Evolutionary conservation across 768 basidiomycete species (phyloP).

Genomic region (Phaeotremella fagi): DNA sequence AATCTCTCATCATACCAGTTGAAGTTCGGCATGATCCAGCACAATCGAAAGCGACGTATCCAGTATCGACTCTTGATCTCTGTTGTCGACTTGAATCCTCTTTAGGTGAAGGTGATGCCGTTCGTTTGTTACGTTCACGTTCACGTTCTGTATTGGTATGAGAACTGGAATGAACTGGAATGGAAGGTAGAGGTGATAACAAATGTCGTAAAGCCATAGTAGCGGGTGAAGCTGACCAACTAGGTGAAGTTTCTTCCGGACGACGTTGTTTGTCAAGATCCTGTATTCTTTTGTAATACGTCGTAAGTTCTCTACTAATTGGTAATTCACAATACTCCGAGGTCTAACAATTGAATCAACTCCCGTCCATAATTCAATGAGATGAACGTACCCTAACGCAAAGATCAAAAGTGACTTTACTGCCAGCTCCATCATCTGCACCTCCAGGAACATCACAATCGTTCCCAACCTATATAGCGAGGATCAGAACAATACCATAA

Average conservation of each 20-base stretch:
- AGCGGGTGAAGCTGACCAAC: conserved; percentile 31
- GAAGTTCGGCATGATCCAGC: conserved; percentile 34
- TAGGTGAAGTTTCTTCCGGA: neutral
- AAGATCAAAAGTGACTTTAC: conserved; percentile 26
- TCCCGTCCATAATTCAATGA: neutral
- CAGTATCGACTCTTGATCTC: neutral
- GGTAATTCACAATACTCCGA: conserved; percentile 38
- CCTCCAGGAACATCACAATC: conserved; percentile 36
- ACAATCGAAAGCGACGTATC: conserved; percentile 28
- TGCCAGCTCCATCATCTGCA: conserved; percentile 19
- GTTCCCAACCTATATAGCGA: conserved; percentile 17
- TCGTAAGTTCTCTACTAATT: conserved; percentile 2
- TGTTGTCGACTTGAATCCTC: neutral
- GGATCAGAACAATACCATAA: neutral
- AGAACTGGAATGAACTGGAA: conserved; percentile 7
- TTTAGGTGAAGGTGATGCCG: conserved; percentile 13
- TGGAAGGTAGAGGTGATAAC: conserved; percentile 18
- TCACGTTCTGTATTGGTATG: no score
- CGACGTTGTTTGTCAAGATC: conserved; percentile 23
- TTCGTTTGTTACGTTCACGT: no score
- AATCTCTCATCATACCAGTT: conserved; percentile 25
- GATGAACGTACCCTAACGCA: conserved; percentile 28
- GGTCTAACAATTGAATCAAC: conserved; percentile 6
- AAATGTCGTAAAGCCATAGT: conserved; percentile 38
- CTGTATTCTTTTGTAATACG: conserved; percentile 16